Conservation (phyloP, 1,139 yeast genomes). For the Blastobotrys capitulatus region DNA sequence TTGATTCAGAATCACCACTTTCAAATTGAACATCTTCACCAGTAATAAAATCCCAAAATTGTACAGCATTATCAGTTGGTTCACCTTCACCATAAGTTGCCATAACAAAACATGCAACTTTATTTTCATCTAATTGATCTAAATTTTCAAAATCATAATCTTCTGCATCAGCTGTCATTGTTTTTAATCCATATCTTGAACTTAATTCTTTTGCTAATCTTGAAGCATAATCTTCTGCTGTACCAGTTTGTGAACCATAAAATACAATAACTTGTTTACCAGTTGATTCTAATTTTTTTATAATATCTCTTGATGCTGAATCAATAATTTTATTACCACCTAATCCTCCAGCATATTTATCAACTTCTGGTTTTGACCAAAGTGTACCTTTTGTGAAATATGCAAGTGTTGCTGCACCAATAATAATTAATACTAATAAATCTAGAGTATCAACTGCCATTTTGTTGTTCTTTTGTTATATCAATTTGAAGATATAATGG, state of each 20-base stretch:
- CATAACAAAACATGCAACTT: constrained; percentile 65
- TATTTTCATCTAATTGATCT: constrained; percentile 48
- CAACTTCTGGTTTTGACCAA: constrained; percentile 40
- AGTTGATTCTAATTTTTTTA: constrained; percentile 54
- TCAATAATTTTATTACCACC: constrained; percentile 33
- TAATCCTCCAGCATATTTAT: constrained; percentile 36
- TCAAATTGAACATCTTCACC: constrained; percentile 33
- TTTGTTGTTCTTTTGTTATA: not conserved
- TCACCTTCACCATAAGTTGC: constrained; percentile 99
- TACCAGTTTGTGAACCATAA: constrained; percentile 97
- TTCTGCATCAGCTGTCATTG: constrained; percentile 85
- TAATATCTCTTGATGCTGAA: constrained; percentile 43
- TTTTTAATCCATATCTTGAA: constrained; percentile 71
- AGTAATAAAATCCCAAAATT: constrained; percentile 46
- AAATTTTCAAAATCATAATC: constrained; percentile 81
- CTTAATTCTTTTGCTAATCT: constrained; percentile 85
- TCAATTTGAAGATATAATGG: not conserved
- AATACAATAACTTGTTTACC: constrained; percentile 76
- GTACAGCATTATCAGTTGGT: constrained; percentile 88
- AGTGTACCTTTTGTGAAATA: constrained; percentile 62
- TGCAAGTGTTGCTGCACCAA: constrained; percentile 57
- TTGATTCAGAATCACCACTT: constrained; percentile 45
- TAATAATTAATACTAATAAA: constrained; percentile 57
- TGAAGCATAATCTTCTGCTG: constrained; percentile 97
- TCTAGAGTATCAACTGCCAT: constrained; percentile 53